Evolutionary conservation across 2,329 filamentous ascomycete species (phyloP), one percentile per base, ranked within the genome.

Genomic region (Colletotrichum musicola): DNA sequence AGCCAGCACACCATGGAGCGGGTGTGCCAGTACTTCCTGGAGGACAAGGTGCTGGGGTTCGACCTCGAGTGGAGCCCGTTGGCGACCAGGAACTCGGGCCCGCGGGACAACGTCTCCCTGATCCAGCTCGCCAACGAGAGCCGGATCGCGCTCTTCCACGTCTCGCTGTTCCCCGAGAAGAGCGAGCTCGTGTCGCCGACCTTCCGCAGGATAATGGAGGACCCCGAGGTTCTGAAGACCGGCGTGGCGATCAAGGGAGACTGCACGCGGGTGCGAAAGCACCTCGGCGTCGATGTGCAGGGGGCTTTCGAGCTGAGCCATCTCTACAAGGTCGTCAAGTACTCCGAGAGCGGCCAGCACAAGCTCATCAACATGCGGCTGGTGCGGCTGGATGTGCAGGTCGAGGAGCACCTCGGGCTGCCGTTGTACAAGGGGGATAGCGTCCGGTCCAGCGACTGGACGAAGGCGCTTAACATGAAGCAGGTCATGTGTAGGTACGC

Each of bases 301-400:
- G 92, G 92, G 0, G 81, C 93, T 4, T 88, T 97, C 69, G 95
- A 98, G 79, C 84, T 97, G 7, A 95, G 92, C 76, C 92, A 97
- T 75, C 80, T 97, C 25, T 91, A 95, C 79, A 93, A 89, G 72
- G 81, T 97, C 12, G 87, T 97, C 71, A 94, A 90, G 69, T 91
- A 89, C 75, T 89, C 87, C 0, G 79, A 82, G 25, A 78, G 78
- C 62, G 81, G 82, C 6, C 81, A 88, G 44, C 85, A 82, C 4
- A 77, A 83, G 3, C 77, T 85, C 16, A 88, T 95, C 75, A 92
- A 93, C 77, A 93, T 89, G 75, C 84, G 77, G 58, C 80, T 89
- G 6, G 90, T 95, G 10, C 83, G 86, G 2, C 81, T 98, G 56
- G 89, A 91, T 1, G 83, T 79, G 0, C 93, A 95, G 76, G 91